Evolutionary conservation across 371 early-diverging fungal species (phyloP).

Genomic region (Chytridium lagenaria): DNA sequence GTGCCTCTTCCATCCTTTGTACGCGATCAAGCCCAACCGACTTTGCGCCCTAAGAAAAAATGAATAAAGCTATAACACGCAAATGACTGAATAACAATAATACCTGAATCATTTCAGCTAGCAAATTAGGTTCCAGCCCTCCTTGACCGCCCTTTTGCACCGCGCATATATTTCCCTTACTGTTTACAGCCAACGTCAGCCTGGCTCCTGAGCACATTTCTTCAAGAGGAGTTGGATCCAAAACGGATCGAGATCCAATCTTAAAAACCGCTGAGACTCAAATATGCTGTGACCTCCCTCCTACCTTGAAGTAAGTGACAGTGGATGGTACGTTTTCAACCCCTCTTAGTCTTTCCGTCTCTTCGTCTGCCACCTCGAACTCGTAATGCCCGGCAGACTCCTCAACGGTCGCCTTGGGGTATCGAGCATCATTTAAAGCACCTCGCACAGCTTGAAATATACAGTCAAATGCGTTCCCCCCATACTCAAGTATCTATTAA

Average conservation of each 20-base stretch:
- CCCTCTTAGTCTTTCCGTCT: conserved; percentile 77
- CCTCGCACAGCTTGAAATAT: conserved; percentile 84
- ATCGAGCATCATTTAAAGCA: conserved; percentile 82
- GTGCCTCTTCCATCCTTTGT: conserved; percentile 5
- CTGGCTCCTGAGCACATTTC: conserved; percentile 82
- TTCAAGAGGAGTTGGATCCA: conserved; percentile 87
- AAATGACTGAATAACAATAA: background rate
- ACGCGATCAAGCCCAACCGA: background rate
- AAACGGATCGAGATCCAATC: conserved; percentile 82
- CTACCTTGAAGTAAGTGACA: conserved; percentile 83
- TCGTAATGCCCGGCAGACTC: conserved; percentile 76
- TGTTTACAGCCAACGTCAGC: conserved; percentile 83
- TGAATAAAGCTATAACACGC: background rate
- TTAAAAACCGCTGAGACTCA: conserved; percentile 34
- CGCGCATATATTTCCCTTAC: conserved; percentile 77
- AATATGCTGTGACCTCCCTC: background rate
- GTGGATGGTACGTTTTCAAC: conserved; percentile 78
- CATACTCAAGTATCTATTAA: conserved; percentile 77
- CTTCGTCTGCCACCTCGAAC: conserved; percentile 89
- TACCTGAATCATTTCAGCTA: conserved; percentile 74
- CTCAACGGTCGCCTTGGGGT: conserved; percentile 75
- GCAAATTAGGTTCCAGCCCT: conserved; percentile 74
- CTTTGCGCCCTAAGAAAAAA: conserved; percentile 4
- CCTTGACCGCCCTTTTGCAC: conserved; percentile 83
- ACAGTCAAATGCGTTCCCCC: conserved; percentile 86